These are phyloP conservation scores for Lotmaria passim DNA, from an alignment of 208 protist genomes.

Conservation along the genomic window DNA sequence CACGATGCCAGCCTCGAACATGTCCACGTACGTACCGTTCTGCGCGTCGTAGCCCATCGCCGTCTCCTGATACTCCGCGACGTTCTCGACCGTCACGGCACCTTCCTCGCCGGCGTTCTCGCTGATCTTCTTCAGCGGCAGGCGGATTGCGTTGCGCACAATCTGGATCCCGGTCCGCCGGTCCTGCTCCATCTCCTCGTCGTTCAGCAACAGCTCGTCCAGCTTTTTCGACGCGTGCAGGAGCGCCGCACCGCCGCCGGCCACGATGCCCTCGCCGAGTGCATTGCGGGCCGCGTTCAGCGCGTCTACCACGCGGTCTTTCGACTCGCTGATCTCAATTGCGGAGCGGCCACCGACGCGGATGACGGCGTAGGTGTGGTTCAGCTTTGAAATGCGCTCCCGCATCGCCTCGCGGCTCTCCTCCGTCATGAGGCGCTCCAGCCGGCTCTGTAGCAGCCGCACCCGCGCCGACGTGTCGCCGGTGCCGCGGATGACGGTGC, in stretches of 20 bases:
- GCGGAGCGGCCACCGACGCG: slow-evolving; percentile 98
- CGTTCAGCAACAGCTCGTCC: slow-evolving; percentile 88
- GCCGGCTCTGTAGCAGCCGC: slow-evolving; percentile 93
- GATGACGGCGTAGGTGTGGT: slow-evolving; percentile 93
- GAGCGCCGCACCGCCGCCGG: slow-evolving; percentile 97
- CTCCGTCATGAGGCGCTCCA: slow-evolving; percentile 89
- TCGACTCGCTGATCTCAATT: slow-evolving; percentile 99
- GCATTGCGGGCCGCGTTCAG: slow-evolving; percentile 99
- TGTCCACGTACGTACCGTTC: slow-evolving; percentile 96
- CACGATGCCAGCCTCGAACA: slow-evolving; percentile 99
- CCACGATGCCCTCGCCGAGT: slow-evolving; percentile 98
- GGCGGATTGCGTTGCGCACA: slow-evolving; percentile 84
- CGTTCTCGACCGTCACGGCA: slow-evolving; percentile 97
- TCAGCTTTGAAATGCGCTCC: slow-evolving; percentile 92
- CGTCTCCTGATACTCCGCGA: slow-evolving; percentile 90
- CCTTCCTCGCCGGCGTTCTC: slow-evolving; percentile 98
- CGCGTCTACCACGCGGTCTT: slow-evolving; percentile 99
- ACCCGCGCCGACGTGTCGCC: slow-evolving; percentile 87
- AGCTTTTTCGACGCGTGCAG: slow-evolving; percentile 94
- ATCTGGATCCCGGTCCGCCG: slow-evolving; percentile 85
- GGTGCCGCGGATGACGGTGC: slow-evolving; percentile 94
- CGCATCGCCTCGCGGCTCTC: slow-evolving; percentile 97
- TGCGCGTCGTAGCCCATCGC: slow-evolving; percentile 97
- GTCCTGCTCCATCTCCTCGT: slow-evolving; percentile 87
- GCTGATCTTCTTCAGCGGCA: slow-evolving; percentile 95